These are phyloP conservation scores for Lasiodiplodia sp. DNA, from an alignment of 2,329 filamentous ascomycete species.

Conservation along the genomic window DNA sequence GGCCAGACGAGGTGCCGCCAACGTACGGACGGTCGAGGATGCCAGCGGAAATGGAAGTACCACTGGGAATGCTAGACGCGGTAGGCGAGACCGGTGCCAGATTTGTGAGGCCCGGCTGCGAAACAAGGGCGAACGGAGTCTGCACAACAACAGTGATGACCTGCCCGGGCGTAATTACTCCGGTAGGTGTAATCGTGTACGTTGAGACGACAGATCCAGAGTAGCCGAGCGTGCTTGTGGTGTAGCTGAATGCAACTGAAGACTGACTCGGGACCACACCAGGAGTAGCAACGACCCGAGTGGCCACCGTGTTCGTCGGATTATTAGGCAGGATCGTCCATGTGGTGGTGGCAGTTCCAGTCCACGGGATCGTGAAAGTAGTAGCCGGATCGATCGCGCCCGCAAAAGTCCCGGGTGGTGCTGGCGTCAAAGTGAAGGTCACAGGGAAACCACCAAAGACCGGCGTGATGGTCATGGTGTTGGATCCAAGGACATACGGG, in stretches of 20 bases:
- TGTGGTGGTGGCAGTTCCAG: not conserved
- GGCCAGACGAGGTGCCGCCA: not conserved
- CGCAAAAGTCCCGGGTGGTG: not conserved
- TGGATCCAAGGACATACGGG: not conserved
- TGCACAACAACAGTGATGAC: not conserved
- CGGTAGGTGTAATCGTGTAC: not conserved
- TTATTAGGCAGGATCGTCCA: not conserved
- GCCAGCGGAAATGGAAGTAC: not conserved
- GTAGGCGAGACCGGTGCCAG: not conserved
- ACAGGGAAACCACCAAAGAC: not conserved
- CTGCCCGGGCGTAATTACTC: not conserved
- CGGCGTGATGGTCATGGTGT: not conserved
- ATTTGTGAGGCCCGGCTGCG: no score
- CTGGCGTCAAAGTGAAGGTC: not conserved
- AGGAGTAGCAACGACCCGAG: not conserved
- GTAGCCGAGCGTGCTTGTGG: not conserved
- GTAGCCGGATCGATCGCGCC: not conserved
- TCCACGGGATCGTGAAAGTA: not conserved
- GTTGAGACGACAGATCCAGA: not conserved
- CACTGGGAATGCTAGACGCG: no score
- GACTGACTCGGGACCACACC: not conserved
- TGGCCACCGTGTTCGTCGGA: not conserved
- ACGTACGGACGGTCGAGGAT: not conserved
- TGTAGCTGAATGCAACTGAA: no score
- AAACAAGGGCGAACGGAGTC: not conserved